These are phyloP conservation scores for Microstegium vimineum DNA, from an alignment of 176 grass and related monocot genomes.

Conservation along the genomic window DNA sequence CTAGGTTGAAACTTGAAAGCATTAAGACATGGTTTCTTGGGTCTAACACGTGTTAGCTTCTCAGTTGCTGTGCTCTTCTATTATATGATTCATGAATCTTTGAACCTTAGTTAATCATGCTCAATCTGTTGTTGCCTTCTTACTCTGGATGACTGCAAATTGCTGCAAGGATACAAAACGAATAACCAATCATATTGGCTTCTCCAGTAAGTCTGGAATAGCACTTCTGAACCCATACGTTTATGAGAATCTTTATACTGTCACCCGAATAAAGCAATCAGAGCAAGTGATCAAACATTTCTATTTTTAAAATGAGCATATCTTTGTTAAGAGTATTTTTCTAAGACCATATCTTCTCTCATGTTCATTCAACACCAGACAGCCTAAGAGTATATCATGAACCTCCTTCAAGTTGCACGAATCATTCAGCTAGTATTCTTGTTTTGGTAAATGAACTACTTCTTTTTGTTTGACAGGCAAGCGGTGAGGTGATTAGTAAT, in stretches of 20 bases:
- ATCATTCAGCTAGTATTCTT: slow-evolving; percentile 6
- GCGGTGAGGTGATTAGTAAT: background rate
- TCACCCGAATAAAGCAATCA: slow-evolving; percentile 13
- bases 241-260: slow-evolving; percentile 26
- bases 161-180: background rate
- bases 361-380: slow-evolving; percentile 14
- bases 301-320: slow-evolving; percentile 1
- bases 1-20: background rate
- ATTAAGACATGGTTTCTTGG: background rate
- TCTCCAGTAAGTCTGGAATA: slow-evolving; percentile 46
- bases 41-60: background rate
- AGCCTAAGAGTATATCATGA: slow-evolving; percentile 7
- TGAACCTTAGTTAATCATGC: background rate
- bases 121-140: background rate
- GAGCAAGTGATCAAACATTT: slow-evolving; percentile 25
- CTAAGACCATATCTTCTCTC: slow-evolving; percentile 29
- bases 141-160: slow-evolving; percentile 10
- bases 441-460: background rate
- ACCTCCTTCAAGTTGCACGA: background rate
- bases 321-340: slow-evolving; percentile 3
- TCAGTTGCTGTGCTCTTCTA: background rate
- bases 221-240: slow-evolving; percentile 1
- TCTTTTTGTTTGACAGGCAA: background rate
- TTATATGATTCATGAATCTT: background rate
- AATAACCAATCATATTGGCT: slow-evolving; percentile 12